A percentile compares a stretch with the other conserved stretches of the same genome.
Conservation (phyloP, 768 basidiomycete species). For the Postia placenta region DNA sequence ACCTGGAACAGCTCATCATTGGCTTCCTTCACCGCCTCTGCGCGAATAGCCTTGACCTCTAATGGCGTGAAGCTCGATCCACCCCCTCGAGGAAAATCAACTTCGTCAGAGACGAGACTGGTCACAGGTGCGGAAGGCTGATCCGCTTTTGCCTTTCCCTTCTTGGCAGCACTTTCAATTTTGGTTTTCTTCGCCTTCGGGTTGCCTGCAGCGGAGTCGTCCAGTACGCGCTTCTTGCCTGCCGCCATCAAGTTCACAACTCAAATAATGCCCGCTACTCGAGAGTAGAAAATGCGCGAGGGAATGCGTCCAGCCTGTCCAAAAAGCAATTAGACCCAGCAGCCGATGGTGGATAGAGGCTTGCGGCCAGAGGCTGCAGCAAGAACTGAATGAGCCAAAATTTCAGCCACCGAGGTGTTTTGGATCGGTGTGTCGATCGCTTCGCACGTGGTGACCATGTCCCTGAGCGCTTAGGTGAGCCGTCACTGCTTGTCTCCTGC, state of each 20-base stretch:
- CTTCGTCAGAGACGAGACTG: constrained; percentile 67
- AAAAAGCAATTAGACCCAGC: neutral
- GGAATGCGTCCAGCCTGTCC: no score
- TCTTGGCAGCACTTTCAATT: constrained; percentile 28
- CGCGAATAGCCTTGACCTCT: constrained; percentile 80
- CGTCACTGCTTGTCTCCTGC: neutral
- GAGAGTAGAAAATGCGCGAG: no score
- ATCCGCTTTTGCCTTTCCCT: constrained; percentile 18
- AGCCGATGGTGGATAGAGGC: neutral
- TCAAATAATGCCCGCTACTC: no score
- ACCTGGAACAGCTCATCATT: constrained; percentile 72
- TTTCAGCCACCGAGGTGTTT: constrained; percentile 3
- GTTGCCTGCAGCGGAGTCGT: constrained; percentile 37
- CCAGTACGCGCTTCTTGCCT: constrained; percentile 56
- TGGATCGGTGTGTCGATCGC: neutral
- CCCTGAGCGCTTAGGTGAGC: neutral
- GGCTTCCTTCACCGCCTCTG: constrained; percentile 82
- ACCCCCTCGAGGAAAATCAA: constrained; percentile 94
- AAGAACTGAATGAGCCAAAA: neutral
- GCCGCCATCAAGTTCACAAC: constrained; percentile 36
- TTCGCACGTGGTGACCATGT: neutral
- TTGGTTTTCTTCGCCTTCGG: constrained; percentile 61
- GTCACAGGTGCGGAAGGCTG: constrained; percentile 33
- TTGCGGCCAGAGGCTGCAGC: neutral
- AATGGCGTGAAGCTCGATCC: constrained; percentile 84